These are phyloP conservation scores for Rhynchosporium secalis DNA, from an alignment of 2,329 filamentous ascomycete species.

Conservation along the genomic window DNA sequence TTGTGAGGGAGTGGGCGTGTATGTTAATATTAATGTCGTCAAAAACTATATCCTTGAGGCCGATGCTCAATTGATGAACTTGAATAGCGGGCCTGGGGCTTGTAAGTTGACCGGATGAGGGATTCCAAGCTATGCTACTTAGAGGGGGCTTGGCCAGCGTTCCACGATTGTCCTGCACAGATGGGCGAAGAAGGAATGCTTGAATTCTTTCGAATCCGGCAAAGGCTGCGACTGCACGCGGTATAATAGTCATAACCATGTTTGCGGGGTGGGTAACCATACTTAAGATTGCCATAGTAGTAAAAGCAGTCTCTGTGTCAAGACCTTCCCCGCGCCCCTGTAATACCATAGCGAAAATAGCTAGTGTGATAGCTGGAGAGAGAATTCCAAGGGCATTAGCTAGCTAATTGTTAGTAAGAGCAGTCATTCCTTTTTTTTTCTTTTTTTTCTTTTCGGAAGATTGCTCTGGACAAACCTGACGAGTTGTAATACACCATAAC, in stretches of 20 bases:
- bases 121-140: background rate
- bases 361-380: constrained; percentile 29
- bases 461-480: constrained; percentile 42
- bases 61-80: constrained; percentile 1
- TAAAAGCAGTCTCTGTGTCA: constrained; percentile 29
- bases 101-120: too few species aligned
- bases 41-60: too few species aligned
- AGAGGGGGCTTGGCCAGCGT: background rate
- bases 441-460: too few species aligned
- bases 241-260: constrained; percentile 31
- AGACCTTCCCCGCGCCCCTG: constrained; percentile 13
- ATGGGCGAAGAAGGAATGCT: constrained; percentile 38
- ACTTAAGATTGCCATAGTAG: constrained; percentile 26
- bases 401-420: background rate
- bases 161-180: background rate
- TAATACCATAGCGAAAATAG: constrained; percentile 24
- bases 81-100: too few species aligned
- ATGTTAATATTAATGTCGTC: constrained; percentile 26
- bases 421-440: too few species aligned
- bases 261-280: constrained; percentile 33
- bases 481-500: constrained; percentile 46
- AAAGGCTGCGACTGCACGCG: constrained; percentile 23
- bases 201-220: constrained; percentile 33
- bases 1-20: constrained; percentile 6
- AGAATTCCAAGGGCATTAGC: constrained; percentile 23